Conservation (phyloP, 495 filamentous ascomycete species). For the Hypoxylon trugodes region DNA sequence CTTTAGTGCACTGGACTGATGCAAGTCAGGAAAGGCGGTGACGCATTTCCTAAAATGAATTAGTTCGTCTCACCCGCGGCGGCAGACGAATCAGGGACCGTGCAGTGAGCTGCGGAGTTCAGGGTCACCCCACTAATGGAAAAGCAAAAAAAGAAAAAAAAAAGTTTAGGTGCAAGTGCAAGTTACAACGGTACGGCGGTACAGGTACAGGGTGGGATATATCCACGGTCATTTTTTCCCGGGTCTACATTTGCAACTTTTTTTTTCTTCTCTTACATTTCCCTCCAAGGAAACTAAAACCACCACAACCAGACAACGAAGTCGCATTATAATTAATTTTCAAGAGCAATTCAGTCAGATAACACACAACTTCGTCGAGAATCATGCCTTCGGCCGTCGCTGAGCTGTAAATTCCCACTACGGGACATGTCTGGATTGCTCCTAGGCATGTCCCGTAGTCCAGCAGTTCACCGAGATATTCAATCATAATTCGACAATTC, state of each 20-base stretch:
- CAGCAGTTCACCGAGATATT: slow-evolving; percentile 85
- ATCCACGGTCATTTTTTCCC: slow-evolving; percentile 43
- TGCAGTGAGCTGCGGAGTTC: slow-evolving; percentile 22
- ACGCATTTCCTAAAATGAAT: slow-evolving; percentile 25
- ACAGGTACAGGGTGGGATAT: slow-evolving; percentile 25
- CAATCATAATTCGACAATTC: slow-evolving; percentile 67
- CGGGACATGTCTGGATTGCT: slow-evolving; percentile 64
- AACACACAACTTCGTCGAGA: slow-evolving; percentile 79
- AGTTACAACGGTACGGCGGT: not conserved
- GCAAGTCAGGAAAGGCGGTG: slow-evolving; percentile 45
- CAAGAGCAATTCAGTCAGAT: slow-evolving; percentile 50
- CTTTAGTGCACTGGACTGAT: slow-evolving; percentile 30
- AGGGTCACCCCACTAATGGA: slow-evolving; percentile 39
- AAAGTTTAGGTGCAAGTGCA: slow-evolving; percentile 24
- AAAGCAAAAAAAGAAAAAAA: slow-evolving; percentile 46
- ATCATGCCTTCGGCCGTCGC: slow-evolving; percentile 85
- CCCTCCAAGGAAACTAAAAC: slow-evolving; percentile 46
- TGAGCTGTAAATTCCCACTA: slow-evolving; percentile 95
- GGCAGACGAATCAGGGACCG: slow-evolving; percentile 30
- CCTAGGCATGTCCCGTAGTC: slow-evolving; percentile 66
- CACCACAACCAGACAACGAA: slow-evolving; percentile 69
- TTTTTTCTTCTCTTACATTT: slow-evolving; percentile 42
- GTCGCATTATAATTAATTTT: slow-evolving; percentile 62
- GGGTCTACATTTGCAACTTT: slow-evolving; percentile 49
- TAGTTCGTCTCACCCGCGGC: slow-evolving; percentile 13